Evolutionary conservation across 768 basidiomycete species (phyloP).

Genomic region (Boletus reticuloceps): DNA sequence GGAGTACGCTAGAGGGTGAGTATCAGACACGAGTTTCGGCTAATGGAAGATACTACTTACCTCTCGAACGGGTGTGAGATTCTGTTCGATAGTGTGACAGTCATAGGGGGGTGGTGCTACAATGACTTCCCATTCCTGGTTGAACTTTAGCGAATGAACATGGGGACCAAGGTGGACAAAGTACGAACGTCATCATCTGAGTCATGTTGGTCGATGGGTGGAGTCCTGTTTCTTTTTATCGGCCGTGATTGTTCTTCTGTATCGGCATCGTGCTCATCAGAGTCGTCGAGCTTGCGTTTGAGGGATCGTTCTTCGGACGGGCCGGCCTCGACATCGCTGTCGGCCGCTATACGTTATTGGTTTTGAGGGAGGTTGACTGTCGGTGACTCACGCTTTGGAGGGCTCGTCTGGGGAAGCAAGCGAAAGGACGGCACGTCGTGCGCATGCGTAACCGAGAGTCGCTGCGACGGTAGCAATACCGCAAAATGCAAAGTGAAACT

Average conservation of each 20-base stretch:
- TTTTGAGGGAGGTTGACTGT: conserved; percentile 28
- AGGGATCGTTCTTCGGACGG: conserved; percentile 28
- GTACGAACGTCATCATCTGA: conserved; percentile 29
- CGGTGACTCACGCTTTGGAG: conserved; percentile 31
- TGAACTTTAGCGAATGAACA: conserved; percentile 13
- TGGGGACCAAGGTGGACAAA: background rate
- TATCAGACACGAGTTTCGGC: conserved; percentile 6
- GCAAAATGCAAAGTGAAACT: conserved; percentile 54
- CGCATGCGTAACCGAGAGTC: conserved; percentile 55
- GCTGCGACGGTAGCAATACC: conserved; percentile 61
- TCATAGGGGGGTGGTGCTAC: conserved; percentile 30
- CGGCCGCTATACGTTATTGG: conserved; percentile 26
- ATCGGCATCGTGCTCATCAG: conserved; percentile 27
- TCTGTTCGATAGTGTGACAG: background rate
- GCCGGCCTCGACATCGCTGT: conserved; percentile 32
- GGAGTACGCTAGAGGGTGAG: conserved; percentile 11
- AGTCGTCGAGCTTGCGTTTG: conserved; percentile 31
- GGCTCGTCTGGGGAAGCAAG: conserved; percentile 16
- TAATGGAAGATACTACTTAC: conserved; percentile 9
- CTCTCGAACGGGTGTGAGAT: conserved; percentile 8
- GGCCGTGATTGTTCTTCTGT: conserved; percentile 27
- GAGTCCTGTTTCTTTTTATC: conserved; percentile 41
- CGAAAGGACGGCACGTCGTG: conserved; percentile 36
- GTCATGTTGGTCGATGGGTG: conserved; percentile 32
- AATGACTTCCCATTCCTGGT: conserved; percentile 33